Evolutionary conservation across 164 flowering plant genomes (phyloP), one percentile per base, ranked within the genome.

Genomic region (Nelumbo lutea): DNA sequence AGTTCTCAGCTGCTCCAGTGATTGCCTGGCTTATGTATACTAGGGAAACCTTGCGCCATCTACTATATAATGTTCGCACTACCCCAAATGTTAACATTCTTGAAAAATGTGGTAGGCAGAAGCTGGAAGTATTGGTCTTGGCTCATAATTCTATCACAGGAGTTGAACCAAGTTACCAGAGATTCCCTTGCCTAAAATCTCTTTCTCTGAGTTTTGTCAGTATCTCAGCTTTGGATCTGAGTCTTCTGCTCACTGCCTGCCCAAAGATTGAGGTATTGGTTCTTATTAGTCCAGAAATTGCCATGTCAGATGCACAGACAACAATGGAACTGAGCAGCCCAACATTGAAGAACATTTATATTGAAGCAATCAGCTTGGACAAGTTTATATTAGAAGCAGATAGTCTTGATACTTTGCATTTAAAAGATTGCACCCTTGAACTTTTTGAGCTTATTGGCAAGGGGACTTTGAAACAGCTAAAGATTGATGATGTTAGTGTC

Each of bases 11-110:
- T 61, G 85, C 97, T 10, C 86, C 96, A 0, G 96, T 91, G 47
- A 88, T 88, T 64, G 97, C 98, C 47, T 94, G 98, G 98, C 92
- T 94, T 55, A 87, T 94, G 96, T 91, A 87, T 73, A 91, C 97
- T 0, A 79, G 92, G 68, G 95, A 89, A 56, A 86, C 85, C 15
- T 77, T 94, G 79, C 88, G 89, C 6, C 73, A 65, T 39, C 64
- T 94, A 44, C 67, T 75, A 27, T 90, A 87, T 70, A 90, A 91
- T 77, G 96, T 90, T 1, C 82, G 89, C 53, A 91, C 97, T 4
- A 77, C 76, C 11, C 90, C 96, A 3, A 83, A 64, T 70, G 78
- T 94, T 45, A 90, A 89, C 68, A 87, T 94, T 73, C 87, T 94
- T 65, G 98, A 94, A 27, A 88, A 78, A 71, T 88, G 95, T 78